Evolutionary conservation across 2,329 filamentous ascomycete species (phyloP).

Genomic region (Penicillium rolfsii): DNA sequence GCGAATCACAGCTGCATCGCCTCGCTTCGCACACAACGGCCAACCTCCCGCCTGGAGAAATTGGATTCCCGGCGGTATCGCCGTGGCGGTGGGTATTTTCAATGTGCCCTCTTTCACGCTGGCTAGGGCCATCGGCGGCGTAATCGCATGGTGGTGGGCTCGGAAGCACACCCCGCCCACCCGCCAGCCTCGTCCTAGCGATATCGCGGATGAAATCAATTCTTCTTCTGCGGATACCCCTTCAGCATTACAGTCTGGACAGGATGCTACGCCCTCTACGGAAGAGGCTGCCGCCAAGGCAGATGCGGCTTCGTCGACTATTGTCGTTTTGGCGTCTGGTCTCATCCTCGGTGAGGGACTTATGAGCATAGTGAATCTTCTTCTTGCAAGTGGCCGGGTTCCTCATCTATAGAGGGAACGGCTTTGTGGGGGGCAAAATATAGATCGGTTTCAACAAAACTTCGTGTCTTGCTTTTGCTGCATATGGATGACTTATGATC

Average conservation of each 20-base stretch:
- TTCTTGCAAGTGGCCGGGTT: constrained; percentile 75
- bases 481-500: neutral
- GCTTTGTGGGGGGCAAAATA: too few species aligned
- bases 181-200: neutral
- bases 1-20: constrained; percentile 60
- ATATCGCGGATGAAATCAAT: neutral
- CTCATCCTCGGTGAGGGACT: constrained; percentile 92
- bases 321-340: constrained; percentile 87
- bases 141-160: constrained; percentile 77
- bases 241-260: constrained; percentile 4
- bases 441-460: neutral
- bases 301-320: constrained; percentile 57
- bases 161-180: constrained; percentile 41
- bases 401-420: constrained; percentile 63
- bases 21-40: constrained; percentile 34
- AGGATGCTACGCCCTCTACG: constrained; percentile 33
- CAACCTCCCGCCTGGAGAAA: constrained; percentile 63
- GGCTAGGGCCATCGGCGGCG: constrained; percentile 79
- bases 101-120: constrained; percentile 96
- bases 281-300: constrained; percentile 46
- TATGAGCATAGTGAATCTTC: constrained; percentile 85
- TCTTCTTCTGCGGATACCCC: constrained; percentile 4
- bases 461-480: neutral
- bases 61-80: constrained; percentile 84
- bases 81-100: constrained; percentile 94